Evolutionary conservation across 805 yeast genomes (phyloP).

Genomic region (Pichia eremophila): DNA sequence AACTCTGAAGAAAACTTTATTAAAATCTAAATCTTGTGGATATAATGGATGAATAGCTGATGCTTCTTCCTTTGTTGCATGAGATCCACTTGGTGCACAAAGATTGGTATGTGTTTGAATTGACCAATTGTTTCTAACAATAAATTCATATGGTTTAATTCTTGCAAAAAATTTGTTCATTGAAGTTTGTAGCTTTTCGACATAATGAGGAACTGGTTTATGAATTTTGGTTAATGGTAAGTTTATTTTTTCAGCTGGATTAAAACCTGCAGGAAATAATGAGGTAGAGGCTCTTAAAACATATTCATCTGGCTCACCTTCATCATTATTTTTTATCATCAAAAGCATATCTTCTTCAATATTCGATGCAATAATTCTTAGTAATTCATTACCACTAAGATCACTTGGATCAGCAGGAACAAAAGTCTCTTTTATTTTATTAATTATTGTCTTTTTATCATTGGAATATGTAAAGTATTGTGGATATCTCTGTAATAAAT

Average conservation of each 20-base stretch:
- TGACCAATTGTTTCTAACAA: constrained; percentile 63
- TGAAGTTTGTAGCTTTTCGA: constrained; percentile 42
- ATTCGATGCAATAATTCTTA: constrained; percentile 16
- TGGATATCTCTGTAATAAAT: constrained; percentile 42
- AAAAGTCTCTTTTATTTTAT: constrained; percentile 32
- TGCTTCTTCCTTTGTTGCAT: constrained; percentile 27
- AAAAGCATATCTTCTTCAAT: constrained; percentile 60
- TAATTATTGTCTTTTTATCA: constrained; percentile 21
- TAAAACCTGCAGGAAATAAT: constrained; percentile 67
- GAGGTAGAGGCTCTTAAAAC: constrained; percentile 46
- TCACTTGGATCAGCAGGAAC: constrained; percentile 25
- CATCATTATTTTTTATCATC: constrained; percentile 33
- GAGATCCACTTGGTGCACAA: constrained; percentile 38
- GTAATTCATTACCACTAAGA: constrained; percentile 9
- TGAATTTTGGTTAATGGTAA: constrained; percentile 53
- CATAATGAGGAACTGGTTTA: constrained; percentile 64
- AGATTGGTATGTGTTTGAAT: constrained; percentile 50
- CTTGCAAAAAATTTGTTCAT: constrained; percentile 62
- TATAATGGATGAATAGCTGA: constrained; percentile 28
- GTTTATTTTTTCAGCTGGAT: constrained; percentile 45
- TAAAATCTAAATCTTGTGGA: constrained; percentile 30
- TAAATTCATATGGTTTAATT: constrained; percentile 42
- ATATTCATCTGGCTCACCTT: constrained; percentile 42
- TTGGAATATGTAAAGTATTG: constrained; percentile 31
- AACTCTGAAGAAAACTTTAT: constrained; percentile 44